Percentiles rank a stretch among this genome's conserved stretches.
These are phyloP conservation scores for Globisporangium takayamanum DNA, from an alignment of 352 stramenopile species.

Conservation along the genomic window DNA sequence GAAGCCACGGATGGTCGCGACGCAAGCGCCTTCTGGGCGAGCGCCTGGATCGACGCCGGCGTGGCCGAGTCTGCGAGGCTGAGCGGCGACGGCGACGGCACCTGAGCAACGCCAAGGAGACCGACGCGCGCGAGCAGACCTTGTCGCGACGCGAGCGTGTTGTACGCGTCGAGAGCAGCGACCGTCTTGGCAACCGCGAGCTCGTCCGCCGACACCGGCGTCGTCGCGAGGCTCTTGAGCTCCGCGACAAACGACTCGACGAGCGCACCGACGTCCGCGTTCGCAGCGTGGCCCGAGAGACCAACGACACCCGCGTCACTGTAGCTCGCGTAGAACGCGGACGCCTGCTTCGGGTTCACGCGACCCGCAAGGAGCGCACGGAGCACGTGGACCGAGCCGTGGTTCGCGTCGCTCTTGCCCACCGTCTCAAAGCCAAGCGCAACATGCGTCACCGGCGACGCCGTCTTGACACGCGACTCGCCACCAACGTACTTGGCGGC, in stretches of 20 bases:
- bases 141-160: constrained; percentile 34
- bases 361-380: constrained; percentile 50
- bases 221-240: constrained; percentile 67
- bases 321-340: constrained; percentile 59
- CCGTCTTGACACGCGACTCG: constrained; percentile 69
- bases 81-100: constrained; percentile 30
- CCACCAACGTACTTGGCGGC: constrained; percentile 69
- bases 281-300: constrained; percentile 45
- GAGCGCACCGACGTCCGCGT: constrained; percentile 49
- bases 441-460: constrained; percentile 53
- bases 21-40: constrained; percentile 71
- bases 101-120: constrained; percentile 33
- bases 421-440: constrained; percentile 62
- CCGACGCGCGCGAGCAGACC: constrained; percentile 38
- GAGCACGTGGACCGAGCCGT: constrained; percentile 59
- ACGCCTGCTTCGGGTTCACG: constrained; percentile 56
- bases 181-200: constrained; percentile 67
- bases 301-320: constrained; percentile 55
- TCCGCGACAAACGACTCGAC: constrained; percentile 63
- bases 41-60: constrained; percentile 60
- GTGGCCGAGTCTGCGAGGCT: constrained; percentile 33
- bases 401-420: constrained; percentile 34
- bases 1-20: constrained; percentile 68
- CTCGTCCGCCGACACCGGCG: constrained; percentile 57
- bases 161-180: constrained; percentile 36